phyloP scores from a whole-genome alignment of 306 rosid species.

The Pachyrhizus erosus region DNA sequence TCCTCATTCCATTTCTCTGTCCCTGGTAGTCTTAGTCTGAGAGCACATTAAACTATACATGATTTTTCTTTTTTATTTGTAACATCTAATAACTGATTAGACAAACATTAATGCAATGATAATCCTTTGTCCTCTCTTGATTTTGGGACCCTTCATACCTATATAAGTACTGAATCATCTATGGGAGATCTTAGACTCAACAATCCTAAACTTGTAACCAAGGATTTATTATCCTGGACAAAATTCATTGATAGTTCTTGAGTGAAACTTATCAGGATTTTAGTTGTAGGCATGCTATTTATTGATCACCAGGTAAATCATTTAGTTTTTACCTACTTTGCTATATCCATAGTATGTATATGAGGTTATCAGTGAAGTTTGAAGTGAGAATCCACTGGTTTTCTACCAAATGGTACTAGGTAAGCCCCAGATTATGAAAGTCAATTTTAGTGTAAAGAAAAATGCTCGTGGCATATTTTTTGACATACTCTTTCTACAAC shows the following conservation, averaged over 20 bases:
- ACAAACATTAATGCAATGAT: background rate
- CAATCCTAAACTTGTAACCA: conserved; percentile 3
- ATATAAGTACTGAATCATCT: background rate
- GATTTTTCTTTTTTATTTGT: conserved; percentile 20
- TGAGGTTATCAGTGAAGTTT: conserved; percentile 11
- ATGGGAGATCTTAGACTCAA: background rate
- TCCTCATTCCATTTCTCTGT: conserved; percentile 32
- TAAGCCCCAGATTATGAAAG: no score
- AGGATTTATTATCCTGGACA: background rate
- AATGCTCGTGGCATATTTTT: background rate
- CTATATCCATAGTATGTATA: background rate
- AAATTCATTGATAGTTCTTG: background rate
- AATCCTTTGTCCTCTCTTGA: background rate
- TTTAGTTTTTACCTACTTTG: background rate
- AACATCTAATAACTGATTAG: background rate
- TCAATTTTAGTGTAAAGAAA: no score
- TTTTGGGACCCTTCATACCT: background rate
- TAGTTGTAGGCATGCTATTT: conserved; percentile 23
- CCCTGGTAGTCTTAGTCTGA: background rate
- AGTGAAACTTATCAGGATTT: conserved; percentile 2
- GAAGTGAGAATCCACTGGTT: conserved; percentile 2
- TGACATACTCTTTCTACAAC: background rate
- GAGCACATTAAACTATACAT: conserved; percentile 21
- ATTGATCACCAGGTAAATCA: background rate
- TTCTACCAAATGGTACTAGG: no score